Evolutionary conservation across 2,329 filamentous ascomycete genomes (phyloP), one percentile per base, ranked within the genome.

Genomic region (Ophiostoma australiae): DNA sequence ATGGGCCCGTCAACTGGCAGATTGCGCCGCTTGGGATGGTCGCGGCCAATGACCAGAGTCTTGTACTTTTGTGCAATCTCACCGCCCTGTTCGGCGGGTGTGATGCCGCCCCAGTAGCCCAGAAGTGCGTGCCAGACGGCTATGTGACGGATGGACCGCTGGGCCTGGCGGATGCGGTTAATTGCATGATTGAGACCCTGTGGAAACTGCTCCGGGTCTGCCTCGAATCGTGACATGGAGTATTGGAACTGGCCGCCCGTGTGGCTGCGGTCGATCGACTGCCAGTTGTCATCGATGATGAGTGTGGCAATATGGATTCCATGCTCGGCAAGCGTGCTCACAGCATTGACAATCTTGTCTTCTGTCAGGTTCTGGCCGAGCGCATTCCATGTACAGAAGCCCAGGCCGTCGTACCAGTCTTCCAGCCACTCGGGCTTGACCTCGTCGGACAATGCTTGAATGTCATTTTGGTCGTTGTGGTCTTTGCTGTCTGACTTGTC

Each of bases 201-300:
- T 0, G 94, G 94, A 72, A 99, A 99, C 0, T 89, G 88, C 35
- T 86, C 83, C 13, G 87, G 85, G 72, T 96, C 91, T 0, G 94
- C 95, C 77, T 98, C 94, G 74, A 99, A 98, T 8, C 90, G 87
- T 11, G 87, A 86, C 93, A 91, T 97, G 35, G 89, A 86, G 71
- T 86, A 80, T 68, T 86, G 84, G 73, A 85, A 87, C 73, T 87
- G 84, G 23, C 83, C 82, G 4, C 82, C 77, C 0, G 84, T 83
- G 33, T 77, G 75, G 39, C 83, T 80, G 44, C 71, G 72, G 74
- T 86, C 87, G 67, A 97, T 84, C 10, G 90, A 87, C 79, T 97
- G 94, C 95, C 95, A 99, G 76, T 96, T 97, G 77, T 99, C 95
- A 76, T 99, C 95, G 73, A 99, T 97, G 73, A 98, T 97, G 1